phyloP scores from a whole-genome alignment of 1,284 basidiomycete species.

The Ganoderma sp. region DNA sequence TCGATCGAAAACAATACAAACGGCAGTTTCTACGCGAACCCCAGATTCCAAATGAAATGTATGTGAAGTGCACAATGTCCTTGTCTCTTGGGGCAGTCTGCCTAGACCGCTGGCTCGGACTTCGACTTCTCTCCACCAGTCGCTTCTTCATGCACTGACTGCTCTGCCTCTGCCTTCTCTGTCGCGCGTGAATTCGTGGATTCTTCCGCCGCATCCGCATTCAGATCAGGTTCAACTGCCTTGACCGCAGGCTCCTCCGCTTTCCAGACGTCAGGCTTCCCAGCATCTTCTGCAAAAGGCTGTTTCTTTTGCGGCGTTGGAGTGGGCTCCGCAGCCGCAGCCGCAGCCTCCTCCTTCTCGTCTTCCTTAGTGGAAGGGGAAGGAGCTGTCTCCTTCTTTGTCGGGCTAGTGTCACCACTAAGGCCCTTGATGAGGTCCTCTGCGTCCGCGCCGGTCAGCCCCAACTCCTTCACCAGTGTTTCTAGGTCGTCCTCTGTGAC shows the following conservation, averaged over 20 bases:
- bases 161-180: not conserved
- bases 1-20: not conserved
- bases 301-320: not conserved
- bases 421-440: conserved; percentile 70
- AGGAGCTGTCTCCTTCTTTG: conserved; percentile 14
- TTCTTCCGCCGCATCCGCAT: conserved; percentile 2
- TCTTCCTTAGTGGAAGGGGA: conserved; percentile 12
- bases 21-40: not conserved
- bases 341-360: conserved; percentile 7
- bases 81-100: not conserved
- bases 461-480: conserved; percentile 72
- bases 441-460: conserved; percentile 74
- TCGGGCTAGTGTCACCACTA: conserved; percentile 31
- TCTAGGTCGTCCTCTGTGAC: conserved; percentile 76
- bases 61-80: not conserved
- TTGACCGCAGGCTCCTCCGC: not conserved
- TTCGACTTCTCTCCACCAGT: not conserved
- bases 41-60: not conserved
- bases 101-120: not conserved
- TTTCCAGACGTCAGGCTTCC: conserved; percentile 4
- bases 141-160: not conserved
- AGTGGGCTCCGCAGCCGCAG: conserved; percentile 3
- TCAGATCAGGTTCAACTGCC: conserved; percentile 1
- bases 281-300: not conserved
- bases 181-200: conserved; percentile 2